Evolutionary conservation across 176 grass and related monocot species (phyloP).

Genomic region (Aegilops longissima): DNA sequence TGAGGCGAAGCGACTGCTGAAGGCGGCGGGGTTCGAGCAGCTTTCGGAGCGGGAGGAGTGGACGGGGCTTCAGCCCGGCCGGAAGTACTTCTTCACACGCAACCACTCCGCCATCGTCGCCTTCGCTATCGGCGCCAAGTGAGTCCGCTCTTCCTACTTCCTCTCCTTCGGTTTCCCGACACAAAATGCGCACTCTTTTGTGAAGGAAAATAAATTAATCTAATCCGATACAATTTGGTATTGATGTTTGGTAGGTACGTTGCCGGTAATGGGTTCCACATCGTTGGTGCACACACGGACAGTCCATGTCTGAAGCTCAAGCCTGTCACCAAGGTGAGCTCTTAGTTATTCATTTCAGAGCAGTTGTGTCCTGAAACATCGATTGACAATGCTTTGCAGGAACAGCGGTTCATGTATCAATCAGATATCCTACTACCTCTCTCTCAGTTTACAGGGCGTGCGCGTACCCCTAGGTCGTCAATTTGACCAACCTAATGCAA

Average conservation of each 20-base stretch:
- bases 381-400: neutral
- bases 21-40: slow-evolving; percentile 66
- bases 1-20: slow-evolving; percentile 76
- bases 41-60: slow-evolving; percentile 89
- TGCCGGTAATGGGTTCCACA: slow-evolving; percentile 87
- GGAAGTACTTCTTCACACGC: slow-evolving; percentile 95
- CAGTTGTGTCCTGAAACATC: neutral
- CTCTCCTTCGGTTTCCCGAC: neutral
- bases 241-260: slow-evolving; percentile 57
- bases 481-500: too few species aligned
- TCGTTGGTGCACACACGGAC: slow-evolving; percentile 88
- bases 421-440: neutral
- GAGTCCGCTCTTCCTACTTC: slow-evolving; percentile 22
- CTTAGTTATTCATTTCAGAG: slow-evolving; percentile 13
- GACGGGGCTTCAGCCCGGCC: slow-evolving; percentile 56
- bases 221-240: neutral
- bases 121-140: slow-evolving; percentile 88
- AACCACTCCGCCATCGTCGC: slow-evolving; percentile 90
- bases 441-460: too few species aligned
- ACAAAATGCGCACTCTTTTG: neutral
- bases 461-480: too few species aligned
- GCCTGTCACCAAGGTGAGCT: slow-evolving; percentile 67
- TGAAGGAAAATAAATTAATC: neutral
- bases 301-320: slow-evolving; percentile 97
- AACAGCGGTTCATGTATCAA: neutral